phyloP scores from a whole-genome alignment of 176 grass and related monocot species.

The Chrysopogon serrulatus region DNA sequence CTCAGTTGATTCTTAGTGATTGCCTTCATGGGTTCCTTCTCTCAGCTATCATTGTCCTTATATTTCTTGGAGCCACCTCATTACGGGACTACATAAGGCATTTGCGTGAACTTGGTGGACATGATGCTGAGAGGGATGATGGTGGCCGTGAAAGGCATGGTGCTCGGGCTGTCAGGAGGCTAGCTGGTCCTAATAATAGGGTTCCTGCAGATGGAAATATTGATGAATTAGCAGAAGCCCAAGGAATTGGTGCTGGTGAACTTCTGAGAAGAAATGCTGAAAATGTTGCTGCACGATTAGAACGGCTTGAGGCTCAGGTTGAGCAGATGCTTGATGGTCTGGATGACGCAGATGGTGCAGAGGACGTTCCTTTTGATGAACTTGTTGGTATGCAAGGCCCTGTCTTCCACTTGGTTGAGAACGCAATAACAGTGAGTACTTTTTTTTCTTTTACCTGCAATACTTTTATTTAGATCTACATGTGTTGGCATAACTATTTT shows the following conservation, averaged over 20 bases:
- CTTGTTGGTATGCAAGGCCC: constrained; percentile 99
- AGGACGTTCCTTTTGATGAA: constrained; percentile 98
- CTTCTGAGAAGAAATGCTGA: constrained; percentile 95
- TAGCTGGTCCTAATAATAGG: constrained; percentile 77
- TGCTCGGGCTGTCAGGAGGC: constrained; percentile 87
- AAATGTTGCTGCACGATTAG: constrained; percentile 94
- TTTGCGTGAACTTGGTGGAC: constrained; percentile 82
- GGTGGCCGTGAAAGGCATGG: constrained; percentile 82
- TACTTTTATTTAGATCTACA: background rate
- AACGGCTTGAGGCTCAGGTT: constrained; percentile 96
- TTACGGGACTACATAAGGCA: constrained; percentile 98
- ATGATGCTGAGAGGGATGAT: constrained; percentile 92
- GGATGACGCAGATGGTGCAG: constrained; percentile 97
- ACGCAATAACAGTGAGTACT: constrained; percentile 88
- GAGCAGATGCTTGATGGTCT: constrained; percentile 99
- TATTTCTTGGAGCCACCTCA: constrained; percentile 98
- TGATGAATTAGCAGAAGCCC: constrained; percentile 68
- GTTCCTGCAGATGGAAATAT: constrained; percentile 57
- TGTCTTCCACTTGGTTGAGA: constrained; percentile 99
- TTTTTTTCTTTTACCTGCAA: constrained; percentile 1
- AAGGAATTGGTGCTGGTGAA: constrained; percentile 81
- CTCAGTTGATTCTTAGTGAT: constrained; percentile 90
- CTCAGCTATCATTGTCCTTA: constrained; percentile 94
- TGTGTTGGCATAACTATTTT: background rate
- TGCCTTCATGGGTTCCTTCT: constrained; percentile 96